phyloP scores from a whole-genome alignment of 2,329 filamentous ascomycete genomes.

The Verruconis gallopava region DNA sequence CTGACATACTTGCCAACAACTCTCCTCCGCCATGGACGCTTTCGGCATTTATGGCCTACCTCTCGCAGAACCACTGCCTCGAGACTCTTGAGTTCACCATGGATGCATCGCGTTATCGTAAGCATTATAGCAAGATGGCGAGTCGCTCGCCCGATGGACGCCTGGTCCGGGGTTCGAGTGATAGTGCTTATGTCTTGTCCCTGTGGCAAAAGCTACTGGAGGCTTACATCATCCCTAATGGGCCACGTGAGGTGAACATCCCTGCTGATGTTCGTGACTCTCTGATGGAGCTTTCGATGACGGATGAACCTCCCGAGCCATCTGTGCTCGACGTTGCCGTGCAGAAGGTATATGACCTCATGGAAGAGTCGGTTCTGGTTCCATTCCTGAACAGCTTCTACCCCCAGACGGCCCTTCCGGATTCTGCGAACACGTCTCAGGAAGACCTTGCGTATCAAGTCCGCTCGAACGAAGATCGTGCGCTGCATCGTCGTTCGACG shows the following conservation, averaged over 20 bases:
- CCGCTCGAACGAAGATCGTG: conserved; percentile 29
- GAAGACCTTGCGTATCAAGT: conserved; percentile 18
- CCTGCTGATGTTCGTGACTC: conserved; percentile 74
- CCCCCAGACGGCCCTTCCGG: conserved; percentile 34
- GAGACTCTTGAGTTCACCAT: conserved; percentile 95
- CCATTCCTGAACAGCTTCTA: conserved; percentile 69
- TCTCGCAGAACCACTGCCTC: conserved; percentile 92
- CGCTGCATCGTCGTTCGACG: conserved; percentile 13
- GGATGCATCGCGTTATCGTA: conserved; percentile 76
- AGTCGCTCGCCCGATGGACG: conserved; percentile 35
- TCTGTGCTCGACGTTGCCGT: conserved; percentile 70
- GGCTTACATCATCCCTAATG: conserved; percentile 78
- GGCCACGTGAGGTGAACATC: conserved; percentile 80
- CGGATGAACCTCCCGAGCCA: conserved; percentile 55
- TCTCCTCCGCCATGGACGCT: conserved; percentile 83
- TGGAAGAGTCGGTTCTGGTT: conserved; percentile 92
- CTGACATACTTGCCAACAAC: conserved; percentile 77
- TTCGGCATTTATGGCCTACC: conserved; percentile 86
- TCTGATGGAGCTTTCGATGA: conserved; percentile 49
- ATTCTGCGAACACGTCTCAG: conserved; percentile 28
- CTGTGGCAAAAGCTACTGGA: conserved; percentile 82
- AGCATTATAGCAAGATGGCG: conserved; percentile 48
- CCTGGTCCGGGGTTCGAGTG: conserved; percentile 40
- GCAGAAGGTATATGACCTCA: conserved; percentile 81
- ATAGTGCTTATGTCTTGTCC: conserved; percentile 57